A percentile compares a stretch with the other conserved stretches of the same genome.
These are phyloP conservation scores for Terana coerulea DNA, from an alignment of 768 basidiomycete species.

Conservation along the genomic window DNA sequence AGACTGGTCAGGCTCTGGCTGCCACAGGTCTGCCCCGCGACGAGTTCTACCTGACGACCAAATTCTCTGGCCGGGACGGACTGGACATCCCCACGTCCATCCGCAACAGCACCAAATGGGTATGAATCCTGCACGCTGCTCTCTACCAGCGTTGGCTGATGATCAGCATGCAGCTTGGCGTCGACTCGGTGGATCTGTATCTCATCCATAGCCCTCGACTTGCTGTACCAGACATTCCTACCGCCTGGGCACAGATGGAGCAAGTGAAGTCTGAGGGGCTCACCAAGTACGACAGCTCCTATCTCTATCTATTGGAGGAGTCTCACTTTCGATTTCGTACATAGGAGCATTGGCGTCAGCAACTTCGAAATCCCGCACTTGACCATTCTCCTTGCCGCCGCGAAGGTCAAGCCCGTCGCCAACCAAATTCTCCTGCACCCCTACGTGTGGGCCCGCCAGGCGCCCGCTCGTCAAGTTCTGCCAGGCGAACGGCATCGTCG, in stretches of 20 bases:
- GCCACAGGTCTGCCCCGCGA: conserved; percentile 54
- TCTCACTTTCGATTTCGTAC: too few species aligned
- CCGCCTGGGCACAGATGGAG: conserved; percentile 63
- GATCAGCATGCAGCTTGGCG: conserved; percentile 45
- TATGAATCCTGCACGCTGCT: conserved; percentile 25
- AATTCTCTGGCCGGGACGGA: conserved; percentile 50
- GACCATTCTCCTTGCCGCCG: conserved; percentile 48
- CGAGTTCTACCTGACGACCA: conserved; percentile 64
- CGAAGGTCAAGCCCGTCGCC: conserved; percentile 59
- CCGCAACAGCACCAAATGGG: conserved; percentile 51
- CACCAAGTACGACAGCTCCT: conserved; percentile 40
- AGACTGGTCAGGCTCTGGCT: conserved; percentile 44
- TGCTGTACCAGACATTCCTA: conserved; percentile 55
- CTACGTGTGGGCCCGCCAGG: conserved; percentile 56
- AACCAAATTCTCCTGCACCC: conserved; percentile 78
- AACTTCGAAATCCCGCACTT: conserved; percentile 61
- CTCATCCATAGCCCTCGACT: conserved; percentile 59
- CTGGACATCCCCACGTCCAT: conserved; percentile 54
- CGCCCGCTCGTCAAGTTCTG: conserved; percentile 56
- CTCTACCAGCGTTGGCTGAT: not conserved
- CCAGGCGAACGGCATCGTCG: conserved; percentile 53
- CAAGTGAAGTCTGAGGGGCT: conserved; percentile 51
- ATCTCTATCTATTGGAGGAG: not conserved
- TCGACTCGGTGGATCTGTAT: conserved; percentile 67
- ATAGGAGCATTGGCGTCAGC: conserved; percentile 69